A percentile compares a stretch with the other conserved stretches of the same genome.
Evolutionary conservation across 2,329 filamentous ascomycete species (phyloP).

Genomic region (Alternaria rosae): DNA sequence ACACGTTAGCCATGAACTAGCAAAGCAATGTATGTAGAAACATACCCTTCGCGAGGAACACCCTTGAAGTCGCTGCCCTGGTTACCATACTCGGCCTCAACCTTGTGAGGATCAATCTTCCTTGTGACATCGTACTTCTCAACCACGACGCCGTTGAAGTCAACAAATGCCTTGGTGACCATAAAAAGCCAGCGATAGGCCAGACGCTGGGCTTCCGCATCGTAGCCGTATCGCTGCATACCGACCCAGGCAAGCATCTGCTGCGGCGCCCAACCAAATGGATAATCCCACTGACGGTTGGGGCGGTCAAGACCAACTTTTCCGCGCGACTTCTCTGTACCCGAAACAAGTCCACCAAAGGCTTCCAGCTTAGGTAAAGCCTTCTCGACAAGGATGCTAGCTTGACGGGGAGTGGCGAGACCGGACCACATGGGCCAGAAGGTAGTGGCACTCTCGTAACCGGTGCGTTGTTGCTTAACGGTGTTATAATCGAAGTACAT

Average conservation of each 20-base stretch:
- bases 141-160: slow-evolving; percentile 97
- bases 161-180: slow-evolving; percentile 97
- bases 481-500: slow-evolving; percentile 99
- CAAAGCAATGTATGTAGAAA: slow-evolving; percentile 29
- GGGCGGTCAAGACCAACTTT: slow-evolving; percentile 79
- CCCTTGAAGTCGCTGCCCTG: slow-evolving; percentile 96
- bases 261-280: slow-evolving; percentile 97
- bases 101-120: slow-evolving; percentile 87
- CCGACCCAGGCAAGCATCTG: slow-evolving; percentile 98
- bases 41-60: slow-evolving; percentile 93
- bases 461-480: slow-evolving; percentile 77
- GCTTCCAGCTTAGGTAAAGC: slow-evolving; percentile 89
- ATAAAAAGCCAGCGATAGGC: slow-evolving; percentile 98
- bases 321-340: slow-evolving; percentile 88
- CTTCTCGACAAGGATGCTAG: slow-evolving; percentile 79
- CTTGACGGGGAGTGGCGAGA: slow-evolving; percentile 83
- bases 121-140: slow-evolving; percentile 98
- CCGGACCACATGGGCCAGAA: slow-evolving; percentile 99
- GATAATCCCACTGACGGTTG: slow-evolving; percentile 98
- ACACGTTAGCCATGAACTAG: slow-evolving; percentile 30
- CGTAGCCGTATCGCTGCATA: slow-evolving; percentile 88
- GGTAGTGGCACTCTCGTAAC: slow-evolving; percentile 90
- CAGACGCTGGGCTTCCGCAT: slow-evolving; percentile 85
- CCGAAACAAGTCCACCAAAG: slow-evolving; percentile 85
- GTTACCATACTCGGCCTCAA: slow-evolving; percentile 97